These are phyloP conservation scores for Lavandula angustifolia DNA, from an alignment of 257 asterid genomes.

Conservation along the genomic window DNA sequence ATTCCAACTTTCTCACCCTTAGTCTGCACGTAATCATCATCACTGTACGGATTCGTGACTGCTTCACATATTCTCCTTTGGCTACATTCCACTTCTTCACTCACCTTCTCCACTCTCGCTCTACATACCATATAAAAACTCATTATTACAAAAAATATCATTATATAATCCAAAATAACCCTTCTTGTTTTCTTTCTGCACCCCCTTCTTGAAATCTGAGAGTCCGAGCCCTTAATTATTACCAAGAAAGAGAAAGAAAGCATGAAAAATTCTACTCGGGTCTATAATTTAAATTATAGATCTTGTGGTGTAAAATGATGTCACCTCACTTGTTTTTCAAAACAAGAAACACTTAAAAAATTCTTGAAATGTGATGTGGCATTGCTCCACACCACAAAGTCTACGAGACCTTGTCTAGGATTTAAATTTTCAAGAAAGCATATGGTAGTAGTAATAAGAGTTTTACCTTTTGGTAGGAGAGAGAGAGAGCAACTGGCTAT, in stretches of 20 bases:
- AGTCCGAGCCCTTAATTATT: slow-evolving; percentile 20
- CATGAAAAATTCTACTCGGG: no score
- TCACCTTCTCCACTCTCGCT: slow-evolving; percentile 47
- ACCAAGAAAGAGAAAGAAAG: slow-evolving; percentile 3
- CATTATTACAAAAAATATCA: no score
- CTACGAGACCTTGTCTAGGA: no score
- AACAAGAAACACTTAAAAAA: no score
- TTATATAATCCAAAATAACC: slow-evolving; percentile 13
- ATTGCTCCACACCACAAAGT: no score
- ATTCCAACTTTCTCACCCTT: slow-evolving; percentile 43
- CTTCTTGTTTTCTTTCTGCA: slow-evolving; percentile 12
- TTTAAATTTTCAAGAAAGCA: no score
- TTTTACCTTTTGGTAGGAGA: slow-evolving; percentile 59
- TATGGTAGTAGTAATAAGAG: neutral
- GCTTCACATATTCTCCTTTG: slow-evolving; percentile 51
- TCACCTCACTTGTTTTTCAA: no score
- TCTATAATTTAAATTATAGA: no score
- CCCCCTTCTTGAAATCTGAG: slow-evolving; percentile 35
- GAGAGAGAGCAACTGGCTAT: slow-evolving; percentile 13
- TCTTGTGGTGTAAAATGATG: no score
- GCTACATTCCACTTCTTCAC: slow-evolving; percentile 45
- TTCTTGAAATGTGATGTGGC: no score
- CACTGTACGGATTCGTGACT: slow-evolving; percentile 48
- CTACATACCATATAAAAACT: slow-evolving; percentile 22
- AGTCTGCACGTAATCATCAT: slow-evolving; percentile 55